Percentiles rank a stretch among this genome's conserved stretches.
phyloP scores from a whole-genome alignment of 495 filamentous ascomycete species.

The Staphylotrichum longicolle region DNA sequence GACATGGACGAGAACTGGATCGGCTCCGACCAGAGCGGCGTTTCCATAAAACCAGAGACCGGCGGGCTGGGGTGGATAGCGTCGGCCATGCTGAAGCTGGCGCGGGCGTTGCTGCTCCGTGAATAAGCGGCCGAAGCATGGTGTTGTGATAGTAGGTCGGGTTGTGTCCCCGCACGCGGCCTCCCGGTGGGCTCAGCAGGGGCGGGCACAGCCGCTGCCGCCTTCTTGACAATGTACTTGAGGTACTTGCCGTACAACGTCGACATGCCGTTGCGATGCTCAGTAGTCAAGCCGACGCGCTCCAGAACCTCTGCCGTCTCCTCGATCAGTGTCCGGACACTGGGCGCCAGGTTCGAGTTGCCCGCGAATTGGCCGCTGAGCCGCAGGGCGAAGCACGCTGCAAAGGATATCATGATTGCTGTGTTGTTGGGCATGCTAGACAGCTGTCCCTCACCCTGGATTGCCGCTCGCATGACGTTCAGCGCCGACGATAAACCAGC shows the following conservation, averaged over 20 bases:
- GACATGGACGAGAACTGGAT: conserved; percentile 68
- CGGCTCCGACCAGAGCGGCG: conserved; percentile 49
- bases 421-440: conserved; percentile 78
- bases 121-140: conserved; percentile 15
- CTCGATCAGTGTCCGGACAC: conserved; percentile 64
- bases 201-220: conserved; percentile 22
- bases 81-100: conserved; percentile 24
- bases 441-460: conserved; percentile 65
- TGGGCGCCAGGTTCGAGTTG: conserved; percentile 62
- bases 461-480: conserved; percentile 70
- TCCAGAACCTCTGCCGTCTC: conserved; percentile 68
- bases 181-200: conserved; percentile 9
- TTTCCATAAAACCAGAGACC: conserved; percentile 28
- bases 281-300: conserved; percentile 61
- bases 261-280: conserved; percentile 62
- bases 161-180: conserved; percentile 9
- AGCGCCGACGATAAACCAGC: conserved; percentile 66
- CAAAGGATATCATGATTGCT: conserved; percentile 74
- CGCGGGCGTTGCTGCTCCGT: conserved; percentile 12
- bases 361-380: conserved; percentile 57
- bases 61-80: conserved; percentile 18
- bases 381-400: conserved; percentile 66
- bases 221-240: conserved; percentile 54
- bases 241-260: conserved; percentile 62
- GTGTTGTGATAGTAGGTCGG: conserved; percentile 11